A percentile compares a stretch with the other conserved stretches of the same genome.
Conservation (phyloP, 1,284 basidiomycete species). For the Malassezia brasiliensis region DNA sequence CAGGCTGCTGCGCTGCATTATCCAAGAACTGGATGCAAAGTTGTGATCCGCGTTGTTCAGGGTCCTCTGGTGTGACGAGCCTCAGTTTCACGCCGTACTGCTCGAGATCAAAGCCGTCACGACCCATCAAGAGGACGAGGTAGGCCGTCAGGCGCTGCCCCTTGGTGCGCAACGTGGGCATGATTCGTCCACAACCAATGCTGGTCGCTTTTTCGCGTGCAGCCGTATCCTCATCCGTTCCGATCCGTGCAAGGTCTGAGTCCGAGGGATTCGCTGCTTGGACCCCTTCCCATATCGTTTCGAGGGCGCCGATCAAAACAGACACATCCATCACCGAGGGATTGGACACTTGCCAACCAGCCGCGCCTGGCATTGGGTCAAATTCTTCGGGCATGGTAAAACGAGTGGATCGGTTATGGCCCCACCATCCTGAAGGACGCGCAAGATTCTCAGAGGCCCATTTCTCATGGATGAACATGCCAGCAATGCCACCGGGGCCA, state of each 20-base stretch:
- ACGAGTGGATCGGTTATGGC: conserved; percentile 73
- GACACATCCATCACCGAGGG: conserved; percentile 67
- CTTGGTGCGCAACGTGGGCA: conserved; percentile 33
- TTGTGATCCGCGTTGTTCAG: conserved; percentile 33
- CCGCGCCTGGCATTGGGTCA: conserved; percentile 73
- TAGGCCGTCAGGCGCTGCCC: conserved; percentile 36
- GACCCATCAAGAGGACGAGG: conserved; percentile 28
- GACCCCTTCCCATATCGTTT: conserved; percentile 9
- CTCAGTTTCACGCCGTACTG: conserved; percentile 19
- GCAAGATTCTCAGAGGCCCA: conserved; percentile 44
- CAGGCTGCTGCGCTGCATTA: neutral
- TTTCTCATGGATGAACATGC: conserved; percentile 74
- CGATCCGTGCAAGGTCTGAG: neutral
- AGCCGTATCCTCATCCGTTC: neutral
- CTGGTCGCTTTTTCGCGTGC: neutral
- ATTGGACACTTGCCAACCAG: conserved; percentile 91
- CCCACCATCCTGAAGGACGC: conserved; percentile 95
- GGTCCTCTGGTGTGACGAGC: conserved; percentile 34
- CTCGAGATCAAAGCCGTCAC: conserved; percentile 28
- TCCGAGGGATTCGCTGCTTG: neutral
- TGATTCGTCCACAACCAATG: conserved; percentile 30
- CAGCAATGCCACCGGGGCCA: conserved; percentile 90
- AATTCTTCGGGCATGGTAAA: conserved; percentile 83
- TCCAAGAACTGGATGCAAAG: conserved; percentile 35
- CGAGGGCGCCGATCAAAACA: conserved; percentile 34